A percentile compares a stretch with the other conserved stretches of the same genome.
phyloP scores from a whole-genome alignment of 768 basidiomycete species.

The Mycena floridula region DNA sequence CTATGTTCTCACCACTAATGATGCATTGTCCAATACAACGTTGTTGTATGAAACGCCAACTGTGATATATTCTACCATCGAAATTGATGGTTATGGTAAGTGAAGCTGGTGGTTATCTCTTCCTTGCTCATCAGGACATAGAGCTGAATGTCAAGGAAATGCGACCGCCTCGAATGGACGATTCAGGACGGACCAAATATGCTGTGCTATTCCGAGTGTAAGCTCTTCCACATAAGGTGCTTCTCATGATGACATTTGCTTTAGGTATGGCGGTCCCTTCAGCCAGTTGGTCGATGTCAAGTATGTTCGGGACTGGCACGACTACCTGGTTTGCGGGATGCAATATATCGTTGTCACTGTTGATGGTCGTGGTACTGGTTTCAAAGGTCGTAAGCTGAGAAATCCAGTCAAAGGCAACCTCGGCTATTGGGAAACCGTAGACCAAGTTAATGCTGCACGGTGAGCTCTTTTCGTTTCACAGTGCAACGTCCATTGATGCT shows the following conservation, averaged over 20 bases:
- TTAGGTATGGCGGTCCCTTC: conserved; percentile 84
- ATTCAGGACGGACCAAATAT: conserved; percentile 92
- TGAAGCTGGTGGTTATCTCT: conserved; percentile 8
- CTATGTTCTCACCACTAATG: conserved; percentile 68
- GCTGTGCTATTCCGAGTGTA: conserved; percentile 89
- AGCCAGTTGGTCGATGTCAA: conserved; percentile 71
- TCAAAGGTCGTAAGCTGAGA: conserved; percentile 75
- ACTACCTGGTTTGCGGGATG: conserved; percentile 75
- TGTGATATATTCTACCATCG: conserved; percentile 63
- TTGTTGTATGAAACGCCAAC: conserved; percentile 67
- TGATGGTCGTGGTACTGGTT: conserved; percentile 93
- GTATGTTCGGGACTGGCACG: conserved; percentile 78
- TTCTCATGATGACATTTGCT: background rate
- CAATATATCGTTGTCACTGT: conserved; percentile 85
- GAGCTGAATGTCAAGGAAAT: conserved; percentile 90
- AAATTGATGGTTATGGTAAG: conserved; percentile 77
- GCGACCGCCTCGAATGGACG: conserved; percentile 88
- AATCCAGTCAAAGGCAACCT: conserved; percentile 87
- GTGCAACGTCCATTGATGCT: conserved; percentile 1
- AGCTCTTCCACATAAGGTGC: conserved; percentile 17
- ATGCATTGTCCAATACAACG: conserved; percentile 55
- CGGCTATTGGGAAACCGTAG: conserved; percentile 82
- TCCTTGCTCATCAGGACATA: conserved; percentile 27
- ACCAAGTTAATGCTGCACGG: conserved; percentile 88
- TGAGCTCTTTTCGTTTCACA: conserved; percentile 26